These are phyloP conservation scores for Coemansia umbellata DNA, from an alignment of 192 early-diverging fungal genomes.

Conservation along the genomic window DNA sequence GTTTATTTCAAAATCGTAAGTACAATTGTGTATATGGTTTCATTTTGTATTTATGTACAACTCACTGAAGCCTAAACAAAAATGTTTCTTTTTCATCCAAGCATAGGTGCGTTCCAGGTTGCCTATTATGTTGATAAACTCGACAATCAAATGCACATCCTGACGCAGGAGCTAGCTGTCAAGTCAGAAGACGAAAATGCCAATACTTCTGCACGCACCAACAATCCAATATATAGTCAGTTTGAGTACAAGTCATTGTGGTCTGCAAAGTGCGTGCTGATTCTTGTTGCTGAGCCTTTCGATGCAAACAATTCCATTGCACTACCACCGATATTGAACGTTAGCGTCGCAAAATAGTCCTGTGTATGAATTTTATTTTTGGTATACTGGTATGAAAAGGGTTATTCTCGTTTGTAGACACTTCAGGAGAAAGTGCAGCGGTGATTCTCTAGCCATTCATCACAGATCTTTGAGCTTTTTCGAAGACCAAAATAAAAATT, in stretches of 20 bases:
- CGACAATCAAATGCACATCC: conserved; percentile 9
- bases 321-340: conserved; percentile 12
- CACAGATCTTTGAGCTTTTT: no score
- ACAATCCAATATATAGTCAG: conserved; percentile 11
- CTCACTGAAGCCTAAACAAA: background rate
- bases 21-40: background rate
- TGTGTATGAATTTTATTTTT: no score
- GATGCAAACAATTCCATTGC: conserved; percentile 37
- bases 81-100: background rate
- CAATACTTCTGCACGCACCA: no score
- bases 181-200: conserved; percentile 16
- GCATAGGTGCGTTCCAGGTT: conserved; percentile 35
- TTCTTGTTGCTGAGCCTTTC: conserved; percentile 44
- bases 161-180: conserved; percentile 34
- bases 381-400: no score
- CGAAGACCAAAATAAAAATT: background rate
- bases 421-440: no score
- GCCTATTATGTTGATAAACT: conserved; percentile 34
- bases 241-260: conserved; percentile 32
- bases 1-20: conserved; percentile 34
- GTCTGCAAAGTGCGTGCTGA: conserved; percentile 10
- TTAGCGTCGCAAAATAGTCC: no score
- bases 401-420: no score
- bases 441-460: no score
- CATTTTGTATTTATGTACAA: background rate